Conservation (phyloP, 345 rosid genomes). For the Boechera divaricarpa region DNA sequence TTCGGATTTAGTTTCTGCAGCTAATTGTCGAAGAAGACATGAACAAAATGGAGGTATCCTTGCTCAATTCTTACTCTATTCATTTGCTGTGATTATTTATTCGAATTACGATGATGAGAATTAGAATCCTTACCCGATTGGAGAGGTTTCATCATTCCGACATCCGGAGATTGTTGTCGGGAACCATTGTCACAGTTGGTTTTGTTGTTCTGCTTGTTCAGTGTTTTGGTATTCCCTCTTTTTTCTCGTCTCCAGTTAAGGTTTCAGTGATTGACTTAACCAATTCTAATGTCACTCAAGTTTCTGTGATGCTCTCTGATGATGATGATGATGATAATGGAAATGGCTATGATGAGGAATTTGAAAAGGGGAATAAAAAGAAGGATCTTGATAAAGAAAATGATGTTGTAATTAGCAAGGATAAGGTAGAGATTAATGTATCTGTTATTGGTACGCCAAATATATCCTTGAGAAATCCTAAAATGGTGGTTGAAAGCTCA, state of each 20-base stretch:
- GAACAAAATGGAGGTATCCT: constrained; percentile 2
- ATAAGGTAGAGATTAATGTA: constrained; percentile 21
- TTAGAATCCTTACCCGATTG: constrained; percentile 21
- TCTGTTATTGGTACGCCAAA: constrained; percentile 17
- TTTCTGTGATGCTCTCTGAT: constrained; percentile 37
- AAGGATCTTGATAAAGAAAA: constrained; percentile 4
- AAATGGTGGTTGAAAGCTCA: constrained; percentile 25
- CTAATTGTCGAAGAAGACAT: not conserved
- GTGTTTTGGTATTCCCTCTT: constrained; percentile 49
- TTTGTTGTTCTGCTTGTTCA: constrained; percentile 51
- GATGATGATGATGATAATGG: not conserved
- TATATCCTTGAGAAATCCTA: constrained; percentile 32
- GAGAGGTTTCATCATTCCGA: constrained; percentile 48
- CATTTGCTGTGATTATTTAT: not conserved
- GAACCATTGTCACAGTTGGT: constrained; percentile 48
- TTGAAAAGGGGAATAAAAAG: constrained; percentile 13
- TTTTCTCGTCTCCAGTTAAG: constrained; percentile 31
- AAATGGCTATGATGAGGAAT: constrained; percentile 18
- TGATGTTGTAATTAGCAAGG: constrained; percentile 31
- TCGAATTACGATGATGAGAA: constrained; percentile 42
- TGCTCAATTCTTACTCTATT: not conserved
- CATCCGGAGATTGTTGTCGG: constrained; percentile 53
- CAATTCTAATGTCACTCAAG: constrained; percentile 30
- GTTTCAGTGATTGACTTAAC: constrained; percentile 41
- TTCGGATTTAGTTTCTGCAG: not conserved